Evolutionary conservation across 2,329 filamentous ascomycete species (phyloP), one percentile per base, ranked within the genome.

Genomic region (Pseudodiploospora longispora): DNA sequence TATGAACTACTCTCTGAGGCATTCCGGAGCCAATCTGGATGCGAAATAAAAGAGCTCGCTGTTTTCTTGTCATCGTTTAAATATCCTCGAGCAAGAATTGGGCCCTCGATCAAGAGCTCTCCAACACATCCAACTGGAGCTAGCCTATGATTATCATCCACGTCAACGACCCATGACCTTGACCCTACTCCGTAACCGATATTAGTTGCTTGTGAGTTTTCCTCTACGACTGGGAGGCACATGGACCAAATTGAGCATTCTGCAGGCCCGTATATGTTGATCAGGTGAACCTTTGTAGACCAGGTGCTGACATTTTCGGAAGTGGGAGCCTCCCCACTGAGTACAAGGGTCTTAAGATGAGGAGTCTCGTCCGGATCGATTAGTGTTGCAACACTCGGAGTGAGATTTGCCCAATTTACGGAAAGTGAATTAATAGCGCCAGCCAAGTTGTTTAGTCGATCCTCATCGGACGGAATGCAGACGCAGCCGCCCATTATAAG

Each of bases 21-120:
- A 34, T 34, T 34, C 12, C 3, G 32, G 32, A 53, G 50, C 71
- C 69, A 75, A 34, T 34, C 3, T 3, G 32, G 32, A 34, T 34
- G 32, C 32, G 12, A 34, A 34, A 34, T 34, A 34, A 34, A 34
- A 3, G 32, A 2, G 32, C 32, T 34, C 9, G 32, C 32, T 0
- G 74, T 76, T 47, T 70, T 69, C 19, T 59, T 56, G 0, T 60
- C 55, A 19, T 71, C 63, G 36, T 71, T 67, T 12, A 74, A 56
- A 47, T 78, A 78, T n/a, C 71, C 71, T 32, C 65, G 58, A 10
- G 67, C 71, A n/a, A 78, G 58, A 10, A 66, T 63, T 3, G 71
- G 70, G 1, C 68, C 68, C 40, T 62, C 63, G 34, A 70, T 51
- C 6, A 62, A 44, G 9, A 67, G 49, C 45, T 67, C 64, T 9